These are phyloP conservation scores for Boechera retrofracta DNA, from an alignment of 345 rosid genomes.

Conservation along the genomic window DNA sequence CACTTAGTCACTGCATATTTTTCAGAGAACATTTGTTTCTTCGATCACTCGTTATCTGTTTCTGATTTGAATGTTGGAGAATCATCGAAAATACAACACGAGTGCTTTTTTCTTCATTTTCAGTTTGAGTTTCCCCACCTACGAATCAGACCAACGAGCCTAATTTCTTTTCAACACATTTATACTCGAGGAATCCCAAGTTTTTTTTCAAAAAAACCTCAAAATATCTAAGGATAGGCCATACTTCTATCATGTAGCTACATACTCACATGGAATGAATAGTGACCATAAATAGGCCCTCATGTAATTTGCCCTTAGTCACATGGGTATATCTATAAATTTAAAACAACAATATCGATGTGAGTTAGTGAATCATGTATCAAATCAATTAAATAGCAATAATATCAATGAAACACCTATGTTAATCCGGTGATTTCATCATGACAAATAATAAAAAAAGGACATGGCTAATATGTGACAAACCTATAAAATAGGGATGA, in stretches of 20 bases:
- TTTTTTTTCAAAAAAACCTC: no score
- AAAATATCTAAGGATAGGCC: no score
- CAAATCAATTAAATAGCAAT: not conserved
- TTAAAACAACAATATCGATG: not conserved
- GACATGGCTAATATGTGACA: conserved; percentile 22
- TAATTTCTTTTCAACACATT: no score
- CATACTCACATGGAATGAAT: not conserved
- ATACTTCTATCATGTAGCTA: no score
- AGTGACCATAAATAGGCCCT: not conserved
- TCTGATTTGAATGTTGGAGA: not conserved
- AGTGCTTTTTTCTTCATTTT: no score
- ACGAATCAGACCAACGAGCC: no score
- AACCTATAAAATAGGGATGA: not conserved
- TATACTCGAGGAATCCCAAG: no score
- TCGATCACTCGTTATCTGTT: not conserved
- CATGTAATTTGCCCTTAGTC: not conserved
- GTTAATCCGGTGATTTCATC: not conserved
- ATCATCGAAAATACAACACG: no score
- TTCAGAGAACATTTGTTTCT: no score
- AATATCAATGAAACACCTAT: not conserved
- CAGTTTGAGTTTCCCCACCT: no score
- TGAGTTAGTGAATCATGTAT: not conserved
- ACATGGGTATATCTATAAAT: not conserved
- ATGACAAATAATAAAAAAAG: not conserved
- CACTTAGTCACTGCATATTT: no score